Evolutionary conservation across 148 eudicot species (phyloP).

Genomic region (Persicaria maculosa): DNA sequence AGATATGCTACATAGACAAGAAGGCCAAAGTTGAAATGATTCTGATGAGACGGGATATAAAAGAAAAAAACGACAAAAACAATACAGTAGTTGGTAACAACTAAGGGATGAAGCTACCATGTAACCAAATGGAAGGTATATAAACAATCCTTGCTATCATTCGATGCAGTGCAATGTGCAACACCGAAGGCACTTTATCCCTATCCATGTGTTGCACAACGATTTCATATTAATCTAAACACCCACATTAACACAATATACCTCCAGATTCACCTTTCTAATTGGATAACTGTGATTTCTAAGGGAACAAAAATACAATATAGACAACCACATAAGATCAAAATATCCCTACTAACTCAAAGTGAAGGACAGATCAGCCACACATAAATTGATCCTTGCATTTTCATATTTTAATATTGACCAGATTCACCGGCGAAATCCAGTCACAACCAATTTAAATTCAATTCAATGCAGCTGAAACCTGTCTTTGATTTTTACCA

Average conservation of each 20-base stretch:
- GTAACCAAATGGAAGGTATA: no score
- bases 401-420: not conserved
- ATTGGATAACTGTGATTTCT: not conserved
- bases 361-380: not conserved
- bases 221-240: not conserved
- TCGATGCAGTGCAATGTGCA: no score
- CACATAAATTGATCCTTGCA: not conserved
- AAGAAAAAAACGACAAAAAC: not conserved
- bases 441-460: not conserved
- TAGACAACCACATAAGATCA: not conserved
- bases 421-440: not conserved
- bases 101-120: not conserved
- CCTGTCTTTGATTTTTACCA: not conserved
- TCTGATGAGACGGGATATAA: not conserved
- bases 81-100: not conserved
- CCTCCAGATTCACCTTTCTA: no score
- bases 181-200: no score
- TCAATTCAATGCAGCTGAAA: not conserved
- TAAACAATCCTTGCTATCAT: no score
- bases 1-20: constrained; percentile 26
- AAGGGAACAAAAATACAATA: no score
- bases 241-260: not conserved
- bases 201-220: no score
- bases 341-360: not conserved
- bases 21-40: not conserved